Conservation (phyloP, 306 rosid genomes). For the Pyrus communis region DNA sequence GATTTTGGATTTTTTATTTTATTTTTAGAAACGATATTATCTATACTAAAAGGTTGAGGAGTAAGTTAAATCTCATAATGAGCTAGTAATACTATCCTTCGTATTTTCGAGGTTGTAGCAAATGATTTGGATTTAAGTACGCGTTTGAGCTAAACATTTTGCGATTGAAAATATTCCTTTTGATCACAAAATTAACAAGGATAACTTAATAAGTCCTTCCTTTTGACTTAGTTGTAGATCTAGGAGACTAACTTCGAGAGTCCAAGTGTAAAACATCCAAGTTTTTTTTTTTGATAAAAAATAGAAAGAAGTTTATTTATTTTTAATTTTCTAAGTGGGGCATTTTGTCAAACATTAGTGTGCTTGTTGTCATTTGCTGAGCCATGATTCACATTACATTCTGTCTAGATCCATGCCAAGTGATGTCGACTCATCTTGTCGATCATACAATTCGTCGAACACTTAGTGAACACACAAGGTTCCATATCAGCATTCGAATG, state of each 20-base stretch:
- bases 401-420: neutral
- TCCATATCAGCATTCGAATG: too few relatives aligned
- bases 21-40: neutral
- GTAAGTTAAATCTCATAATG: too few relatives aligned
- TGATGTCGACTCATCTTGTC: neutral
- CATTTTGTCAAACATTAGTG: neutral
- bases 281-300: too few relatives aligned
- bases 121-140: too few relatives aligned
- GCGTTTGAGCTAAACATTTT: neutral
- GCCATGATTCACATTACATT: neutral
- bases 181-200: too few relatives aligned
- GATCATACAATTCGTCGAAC: neutral
- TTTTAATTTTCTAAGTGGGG: too few relatives aligned
- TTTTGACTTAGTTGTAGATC: too few relatives aligned
- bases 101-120: neutral
- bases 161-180: neutral
- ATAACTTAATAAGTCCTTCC: too few relatives aligned
- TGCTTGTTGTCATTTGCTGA: neutral
- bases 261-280: neutral
- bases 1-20: neutral
- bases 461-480: too few relatives aligned
- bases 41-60: rapidly evolving
- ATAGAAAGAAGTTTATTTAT: too few relatives aligned
- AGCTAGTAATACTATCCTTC: rapidly evolving
- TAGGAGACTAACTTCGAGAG: too few relatives aligned